Base-by-base conservation (phyloP, 371 early-diverging fungal species). In the Catenaria anguillulae region DNA sequence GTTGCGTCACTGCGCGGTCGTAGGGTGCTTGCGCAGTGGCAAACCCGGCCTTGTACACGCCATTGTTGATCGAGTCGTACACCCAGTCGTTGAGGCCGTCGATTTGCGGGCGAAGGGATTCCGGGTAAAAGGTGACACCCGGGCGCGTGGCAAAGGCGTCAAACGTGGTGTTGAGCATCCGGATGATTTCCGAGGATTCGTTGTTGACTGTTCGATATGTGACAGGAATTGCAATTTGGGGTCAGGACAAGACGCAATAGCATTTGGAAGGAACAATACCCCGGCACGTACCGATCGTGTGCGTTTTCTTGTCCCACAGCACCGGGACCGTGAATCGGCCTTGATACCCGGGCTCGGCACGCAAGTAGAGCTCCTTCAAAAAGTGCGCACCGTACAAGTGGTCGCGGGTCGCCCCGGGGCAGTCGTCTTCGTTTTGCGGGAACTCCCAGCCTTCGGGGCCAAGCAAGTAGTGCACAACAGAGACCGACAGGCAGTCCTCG, bases 111-210 rank as follows among this genome's bases (percentile, higher is more conserved):
- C 71, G 76, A 65, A 91, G 76, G 29, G 77, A 54, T 45, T 83
- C 81, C 0, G 95, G 97, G 69, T 93, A 94, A 60, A 75, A 89
- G 60, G 83, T 79, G 56, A 85, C 52, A 23, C 74, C 80, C 37
- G 84, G 78, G 50, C 62, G n/a, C 62, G 23, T 34, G 2, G 85
- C 65, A 35, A 78, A 66, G 31, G 78, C 75, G 70, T 94, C 84
- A 65, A 96, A 97, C 4, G 78, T 86, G 3, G 80, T 77, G 77
- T 94, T 94, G 65, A 96, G 76, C 78, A 93, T 90, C 43, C 95
- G 84, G 63, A 97, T 94, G 64, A 97, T 93, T 71, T 97, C 97
- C 6, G 87, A 85, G 64, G 84, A 84, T 71, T 97, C 97, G 73
- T 97, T 97, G 81, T 90, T 97, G 33, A 96, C 97, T 82, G 60